Base-by-base conservation (phyloP, 352 stramenopile genomes). In the Nothophytophthora sp. region DNA sequence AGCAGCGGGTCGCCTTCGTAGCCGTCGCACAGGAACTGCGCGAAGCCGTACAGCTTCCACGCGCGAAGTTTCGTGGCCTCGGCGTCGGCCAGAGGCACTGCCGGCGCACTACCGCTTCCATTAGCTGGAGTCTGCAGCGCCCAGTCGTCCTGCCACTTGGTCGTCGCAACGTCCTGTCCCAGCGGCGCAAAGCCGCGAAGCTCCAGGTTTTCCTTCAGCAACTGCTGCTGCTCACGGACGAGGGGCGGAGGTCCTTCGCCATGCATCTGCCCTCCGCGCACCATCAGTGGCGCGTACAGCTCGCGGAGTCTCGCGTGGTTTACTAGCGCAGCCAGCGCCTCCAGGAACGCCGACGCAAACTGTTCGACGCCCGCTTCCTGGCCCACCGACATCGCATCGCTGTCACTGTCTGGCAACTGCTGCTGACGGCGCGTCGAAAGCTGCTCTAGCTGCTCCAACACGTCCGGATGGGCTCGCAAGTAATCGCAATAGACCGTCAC, bases 161-260 rank as follows among this genome's bases (percentile, higher is more conserved):
- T 32, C 9, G 41, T 29, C 19, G n/a, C 15, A 36, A 6, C 42
- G 29, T 51, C 18, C 41, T 66, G 29, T 8, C 72, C 54, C 29
- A 93, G 56, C 12, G 83, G 81, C 28, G 66, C 48, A 56, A 91
- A 93, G 1, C 83, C 81, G 41, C 64, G 67, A 49, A 93, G 60
- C 55, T 93, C 83, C 4, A 88, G 43, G 24, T 70, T 90, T 41
- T 93, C 83, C 51, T 90, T 90, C 33, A 93, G 55, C 47, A 72
- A 55, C 39, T 81, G 50, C 51, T 80, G 61, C 54, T 79, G 55
- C 34, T 77, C 64, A 9, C 34, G 50, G 12, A 81, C 40, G 29
- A 28, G 36, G 44, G 63, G 50, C 13, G 63, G 58, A 5, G 47
- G 24, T 22, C 72, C 49, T 25, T 62, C 60, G 4, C 16, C 44